Evolutionary conservation across 83 land plant genomes (phyloP).

Genomic region (Isoetes engelmannii): DNA sequence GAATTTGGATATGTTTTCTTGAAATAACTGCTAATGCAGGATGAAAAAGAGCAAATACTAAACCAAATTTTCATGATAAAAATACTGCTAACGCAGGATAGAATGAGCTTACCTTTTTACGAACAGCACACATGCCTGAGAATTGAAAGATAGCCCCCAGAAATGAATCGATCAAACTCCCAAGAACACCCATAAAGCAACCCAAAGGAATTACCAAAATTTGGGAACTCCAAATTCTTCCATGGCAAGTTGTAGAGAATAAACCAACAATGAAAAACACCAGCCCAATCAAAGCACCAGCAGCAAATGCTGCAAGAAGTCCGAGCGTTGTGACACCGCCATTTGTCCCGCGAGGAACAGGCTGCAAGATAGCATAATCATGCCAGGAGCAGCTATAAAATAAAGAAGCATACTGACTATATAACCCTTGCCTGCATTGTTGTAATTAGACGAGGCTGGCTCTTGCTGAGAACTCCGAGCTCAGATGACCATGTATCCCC

Average conservation of each 20-base stretch:
- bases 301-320: conserved; percentile 66
- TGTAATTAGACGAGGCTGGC: conserved; percentile 78
- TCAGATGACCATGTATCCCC: conserved; percentile 99
- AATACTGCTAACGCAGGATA: too few relatives aligned
- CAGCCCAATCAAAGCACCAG: conserved; percentile 70
- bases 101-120: conserved; percentile 74
- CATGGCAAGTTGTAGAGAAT: conserved; percentile 43
- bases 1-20: too few relatives aligned
- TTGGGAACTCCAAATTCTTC: conserved; percentile 39
- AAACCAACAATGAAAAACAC: conserved; percentile 57
- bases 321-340: conserved; percentile 72
- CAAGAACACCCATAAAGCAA: conserved; percentile 54
- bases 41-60: too few relatives aligned
- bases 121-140: conserved; percentile 76
- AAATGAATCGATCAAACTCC: conserved; percentile 77
- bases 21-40: too few relatives aligned
- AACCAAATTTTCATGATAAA: too few relatives aligned
- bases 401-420: too few relatives aligned
- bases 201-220: conserved; percentile 61
- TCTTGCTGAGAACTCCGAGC: conserved; percentile 71
- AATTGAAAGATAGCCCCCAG: conserved; percentile 84
- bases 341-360: conserved; percentile 77
- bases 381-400: background rate
- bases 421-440: conserved; percentile 57
- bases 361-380: too few relatives aligned